Evolutionary conservation across 768 basidiomycete genomes (phyloP), one percentile per base, ranked within the genome.

Genomic region (Sporobolomyces roseus): DNA sequence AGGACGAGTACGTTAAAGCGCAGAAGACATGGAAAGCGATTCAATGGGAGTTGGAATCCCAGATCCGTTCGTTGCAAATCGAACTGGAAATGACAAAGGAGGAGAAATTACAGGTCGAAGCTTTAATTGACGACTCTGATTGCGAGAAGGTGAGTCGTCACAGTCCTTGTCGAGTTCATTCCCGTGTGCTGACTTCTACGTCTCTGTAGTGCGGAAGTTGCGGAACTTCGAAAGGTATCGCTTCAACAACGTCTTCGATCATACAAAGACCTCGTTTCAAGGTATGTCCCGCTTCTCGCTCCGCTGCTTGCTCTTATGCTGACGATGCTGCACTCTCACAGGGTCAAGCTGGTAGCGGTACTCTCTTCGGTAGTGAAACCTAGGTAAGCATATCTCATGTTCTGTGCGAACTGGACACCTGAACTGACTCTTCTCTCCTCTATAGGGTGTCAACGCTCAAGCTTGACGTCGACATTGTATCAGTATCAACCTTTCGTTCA

Each of bases 11-110:
- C 21, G n/a, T 3, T 17, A 32, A 36, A 4, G 63, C 66, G 8
- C 56, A 52, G 60, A 5, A 8, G 23, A 38, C 19, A 10, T 72
- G 71, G 71, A 55, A 32, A 19, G 6, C 23, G 5, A 14, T 33
- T 27, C 59, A 61, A 36, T 51, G 23, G 25, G 66, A 65, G 35
- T 35, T 72, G 33, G 71, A 72, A 36, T 25, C 41, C 45, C 66
- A 65, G 56, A 61, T 72, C 5, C 46, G 68, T 2, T 43, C 52
- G 36, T n/a, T 70, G 23, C 52, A 65, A 41, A 35, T 36, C 33
- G 60, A 65, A 58, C 23, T 65, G 32, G 46, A 61, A 29, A 36
- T 49, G 54, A 23, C 33, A n/a, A 45, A 53, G 48, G 63, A 49
- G 33, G 58, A 53, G 45, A n/a, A 25, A 30, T 16, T 5, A 32